Evolutionary conservation across 192 early-diverging fungal genomes (phyloP).

Genomic region (Mortierella claussenii): DNA sequence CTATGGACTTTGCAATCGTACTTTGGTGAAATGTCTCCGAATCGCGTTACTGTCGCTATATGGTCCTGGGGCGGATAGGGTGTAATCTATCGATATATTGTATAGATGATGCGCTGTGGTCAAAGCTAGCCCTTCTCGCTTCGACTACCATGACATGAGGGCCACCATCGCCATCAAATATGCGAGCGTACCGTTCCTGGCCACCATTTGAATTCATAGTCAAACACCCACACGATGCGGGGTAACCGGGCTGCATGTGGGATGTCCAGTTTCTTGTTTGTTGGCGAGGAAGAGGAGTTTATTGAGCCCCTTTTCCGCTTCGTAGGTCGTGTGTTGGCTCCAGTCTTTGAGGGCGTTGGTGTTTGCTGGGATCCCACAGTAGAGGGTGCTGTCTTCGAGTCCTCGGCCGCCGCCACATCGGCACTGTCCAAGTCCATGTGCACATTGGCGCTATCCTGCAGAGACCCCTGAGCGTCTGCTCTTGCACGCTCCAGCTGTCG

Average conservation of each 20-base stretch:
- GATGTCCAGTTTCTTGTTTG: conserved; percentile 10
- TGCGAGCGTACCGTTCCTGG: conserved; percentile 40
- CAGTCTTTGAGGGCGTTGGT: too few species aligned
- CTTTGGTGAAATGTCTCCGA: conserved; percentile 42
- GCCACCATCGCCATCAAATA: too few species aligned
- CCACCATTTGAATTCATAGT: conserved; percentile 36
- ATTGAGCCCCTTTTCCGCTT: conserved; percentile 2
- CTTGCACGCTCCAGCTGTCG: neutral
- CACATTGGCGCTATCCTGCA: neutral
- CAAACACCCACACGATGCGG: conserved; percentile 38
- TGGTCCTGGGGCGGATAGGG: conserved; percentile 23
- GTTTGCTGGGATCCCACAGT: neutral
- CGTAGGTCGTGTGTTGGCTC: neutral
- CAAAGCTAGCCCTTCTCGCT: too few species aligned
- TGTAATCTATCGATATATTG: conserved; percentile 23
- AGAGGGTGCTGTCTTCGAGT: neutral
- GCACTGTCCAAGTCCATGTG: neutral
- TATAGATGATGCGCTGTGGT: too few species aligned
- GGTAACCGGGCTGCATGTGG: conserved; percentile 27
- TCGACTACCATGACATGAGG: too few species aligned
- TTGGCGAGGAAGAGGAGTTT: neutral
- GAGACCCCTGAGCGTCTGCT: neutral
- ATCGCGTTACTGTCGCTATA: conserved; percentile 18
- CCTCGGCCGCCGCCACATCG: too few species aligned
- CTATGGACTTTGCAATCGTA: neutral